Base-by-base conservation (phyloP, 805 yeast species). In the Myxozyma neglecta region DNA sequence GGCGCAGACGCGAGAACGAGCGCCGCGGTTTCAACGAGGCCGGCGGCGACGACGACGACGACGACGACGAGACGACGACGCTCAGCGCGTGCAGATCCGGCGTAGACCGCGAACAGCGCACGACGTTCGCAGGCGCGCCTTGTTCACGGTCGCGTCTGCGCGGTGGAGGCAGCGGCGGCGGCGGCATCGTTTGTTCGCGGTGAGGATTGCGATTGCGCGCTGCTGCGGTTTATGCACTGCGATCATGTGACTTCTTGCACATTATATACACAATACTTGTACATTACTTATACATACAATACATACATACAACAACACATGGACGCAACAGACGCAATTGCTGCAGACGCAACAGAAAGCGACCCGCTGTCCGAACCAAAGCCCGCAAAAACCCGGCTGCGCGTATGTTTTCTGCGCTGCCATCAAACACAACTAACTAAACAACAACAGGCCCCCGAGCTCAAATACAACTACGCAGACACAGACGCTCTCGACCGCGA, bases 381-480 rank as follows among this genome's bases (percentile, higher is more conserved):
- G 29, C 29, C 29, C 29, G 29, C 29, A 24, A 24, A 24, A 5
- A 5, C 29, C 4, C 29, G 29, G 5, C 29, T 24, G 5, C 29
- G 29, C 24, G 44, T 29, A 7, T 48, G 37, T 9, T 13, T 9
- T n/a, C n/a, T n/a, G n/a, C n/a, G n/a, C n/a, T n/a, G n/a, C n/a
- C n/a, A n/a, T n/a, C n/a, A 53, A 42, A 37, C 34, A 53, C 4
- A 49, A 53, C n/a, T 42, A 34, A 42, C 56, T n/a, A 52, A 46
- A 37, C 37, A 46, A 20, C 43, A 7, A 6, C 7, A 64, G 62
- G 68, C 64, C 9, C 68, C 68, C 3, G 76, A 75, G 34, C 70
- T 85, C 6, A 73, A 77, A 6, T 85, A 81, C 73, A 69, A 73
- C 3, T 77, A 76, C 60, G 51, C 70, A 4, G 83, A 81, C 53